Evolutionary conservation across 768 basidiomycete species (phyloP).

Genomic region (Trametes cingulata): DNA sequence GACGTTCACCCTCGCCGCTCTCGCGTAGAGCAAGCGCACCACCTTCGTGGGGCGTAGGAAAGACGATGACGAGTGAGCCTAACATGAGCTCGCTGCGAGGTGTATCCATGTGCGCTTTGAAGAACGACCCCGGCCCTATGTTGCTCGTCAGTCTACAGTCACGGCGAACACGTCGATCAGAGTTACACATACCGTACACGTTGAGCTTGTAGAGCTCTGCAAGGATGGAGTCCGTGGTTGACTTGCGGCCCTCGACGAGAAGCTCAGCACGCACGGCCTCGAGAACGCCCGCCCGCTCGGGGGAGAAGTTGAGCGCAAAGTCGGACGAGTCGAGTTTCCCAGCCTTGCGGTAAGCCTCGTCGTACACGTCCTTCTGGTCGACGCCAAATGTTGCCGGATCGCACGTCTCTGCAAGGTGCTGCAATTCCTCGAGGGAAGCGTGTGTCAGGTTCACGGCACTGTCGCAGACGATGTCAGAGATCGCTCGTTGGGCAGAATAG

Average conservation of each 20-base stretch:
- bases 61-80: slow-evolving; percentile 51
- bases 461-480: background rate
- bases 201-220: slow-evolving; percentile 48
- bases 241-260: slow-evolving; percentile 25
- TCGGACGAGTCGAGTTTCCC: slow-evolving; percentile 40
- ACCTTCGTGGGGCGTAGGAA: slow-evolving; percentile 48
- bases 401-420: slow-evolving; percentile 37
- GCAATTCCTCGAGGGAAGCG: slow-evolving; percentile 18
- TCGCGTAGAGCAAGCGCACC: slow-evolving; percentile 41
- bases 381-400: slow-evolving; percentile 44
- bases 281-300: slow-evolving; percentile 31
- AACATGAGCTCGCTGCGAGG: slow-evolving; percentile 47
- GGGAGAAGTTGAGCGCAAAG: slow-evolving; percentile 39
- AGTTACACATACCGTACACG: slow-evolving; percentile 40
- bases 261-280: slow-evolving; percentile 29
- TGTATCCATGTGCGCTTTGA: slow-evolving; percentile 53
- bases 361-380: slow-evolving; percentile 39
- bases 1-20: background rate
- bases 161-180: too few species aligned
- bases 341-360: slow-evolving; percentile 47
- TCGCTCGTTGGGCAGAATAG: background rate
- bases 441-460: slow-evolving; percentile 18
- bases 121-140: slow-evolving; percentile 42
- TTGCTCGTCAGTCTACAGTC: background rate
- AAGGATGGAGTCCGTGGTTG: slow-evolving; percentile 24